Evolutionary conservation across 2,329 filamentous ascomycete species (phyloP), one percentile per base, ranked within the genome.

Genomic region (Penicillium aurantiogriseum): DNA sequence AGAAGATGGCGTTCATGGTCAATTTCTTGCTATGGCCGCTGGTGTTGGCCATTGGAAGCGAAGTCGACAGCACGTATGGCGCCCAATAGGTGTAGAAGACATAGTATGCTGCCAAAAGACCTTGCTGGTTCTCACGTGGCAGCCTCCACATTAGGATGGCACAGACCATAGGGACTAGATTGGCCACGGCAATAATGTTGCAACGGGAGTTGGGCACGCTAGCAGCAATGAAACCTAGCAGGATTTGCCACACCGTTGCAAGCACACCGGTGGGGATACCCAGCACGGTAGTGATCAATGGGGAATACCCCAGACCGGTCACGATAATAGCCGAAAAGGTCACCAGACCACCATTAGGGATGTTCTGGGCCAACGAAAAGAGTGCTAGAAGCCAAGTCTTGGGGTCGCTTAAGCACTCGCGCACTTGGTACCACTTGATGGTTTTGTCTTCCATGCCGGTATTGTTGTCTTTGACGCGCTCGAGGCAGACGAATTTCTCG

Each of bases 401-500:
- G 0, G 68, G 69, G 53, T 75, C 72, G 1, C 65, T 25, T 57
- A 76, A 58, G 50, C 69, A 67, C 54, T 81, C 79, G 17, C 63
- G 63, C 21, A 79, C 68, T 59, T 81, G 79, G 13, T 68, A 64
- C 33, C 67, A 62, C 58, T 80, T 81, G 67, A 77, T 76, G 27
- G 76, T 74, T 9, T 71, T 77, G 57, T 80, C 79, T 46, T 67
- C 62, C 9, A 69, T 61, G 5, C 67, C 67, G 3, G 64, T 66
- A 10, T 65, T 62, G 53, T 69, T 70, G 39, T 59, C 48, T 19
- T 59, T 61, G 27, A 69, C 58, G 13, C 67, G 62, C 43, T 64
- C 61, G 17, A 73, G 51, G 29, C 54, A 60, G 25, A 67, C 56
- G 23, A 64, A 64, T 31, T 65, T 62, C 29, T 65, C 60, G 2